Conservation (phyloP, 352 stramenopile species). For the Globisporangium canariense region DNA sequence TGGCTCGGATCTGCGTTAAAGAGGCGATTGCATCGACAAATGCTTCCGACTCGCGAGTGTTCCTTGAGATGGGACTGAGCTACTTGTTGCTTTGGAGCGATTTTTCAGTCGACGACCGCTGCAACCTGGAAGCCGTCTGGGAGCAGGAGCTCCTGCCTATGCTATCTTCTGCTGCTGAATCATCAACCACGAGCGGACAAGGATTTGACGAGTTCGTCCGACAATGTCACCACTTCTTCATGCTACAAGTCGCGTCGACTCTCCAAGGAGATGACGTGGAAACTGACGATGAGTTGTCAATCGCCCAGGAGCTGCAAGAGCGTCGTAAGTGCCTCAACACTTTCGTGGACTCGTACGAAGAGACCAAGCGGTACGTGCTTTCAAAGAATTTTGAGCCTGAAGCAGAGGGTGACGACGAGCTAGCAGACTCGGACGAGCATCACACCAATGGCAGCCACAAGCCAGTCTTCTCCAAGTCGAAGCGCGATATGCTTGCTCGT, state of each 20-base stretch:
- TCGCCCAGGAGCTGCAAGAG: not conserved
- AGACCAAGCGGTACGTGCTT: constrained; percentile 11
- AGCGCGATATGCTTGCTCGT: constrained; percentile 18
- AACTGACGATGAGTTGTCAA: not conserved
- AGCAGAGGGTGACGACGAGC: constrained; percentile 3
- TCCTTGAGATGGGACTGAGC: constrained; percentile 39
- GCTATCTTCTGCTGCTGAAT: not conserved
- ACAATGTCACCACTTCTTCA: constrained; percentile 45
- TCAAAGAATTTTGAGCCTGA: constrained; percentile 12
- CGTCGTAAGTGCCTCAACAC: constrained; percentile 4
- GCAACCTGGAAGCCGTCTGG: constrained; percentile 38
- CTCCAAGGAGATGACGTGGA: not conserved
- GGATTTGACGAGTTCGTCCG: constrained; percentile 20
- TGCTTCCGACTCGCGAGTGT: constrained; percentile 8
- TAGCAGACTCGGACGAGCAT: not conserved
- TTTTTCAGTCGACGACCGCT: constrained; percentile 20
- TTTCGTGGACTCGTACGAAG: constrained; percentile 13
- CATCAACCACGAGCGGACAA: not conserved
- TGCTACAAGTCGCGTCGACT: constrained; percentile 26
- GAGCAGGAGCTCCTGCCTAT: constrained; percentile 27
- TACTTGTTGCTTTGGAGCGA: constrained; percentile 48
- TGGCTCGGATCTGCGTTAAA: constrained; percentile 34
- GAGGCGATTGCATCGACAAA: constrained; percentile 13
- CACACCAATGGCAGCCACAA: not conserved
- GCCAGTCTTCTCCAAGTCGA: not conserved